Conservation (phyloP, 371 early-diverging fungal genomes). For the Globomyces sp. region DNA sequence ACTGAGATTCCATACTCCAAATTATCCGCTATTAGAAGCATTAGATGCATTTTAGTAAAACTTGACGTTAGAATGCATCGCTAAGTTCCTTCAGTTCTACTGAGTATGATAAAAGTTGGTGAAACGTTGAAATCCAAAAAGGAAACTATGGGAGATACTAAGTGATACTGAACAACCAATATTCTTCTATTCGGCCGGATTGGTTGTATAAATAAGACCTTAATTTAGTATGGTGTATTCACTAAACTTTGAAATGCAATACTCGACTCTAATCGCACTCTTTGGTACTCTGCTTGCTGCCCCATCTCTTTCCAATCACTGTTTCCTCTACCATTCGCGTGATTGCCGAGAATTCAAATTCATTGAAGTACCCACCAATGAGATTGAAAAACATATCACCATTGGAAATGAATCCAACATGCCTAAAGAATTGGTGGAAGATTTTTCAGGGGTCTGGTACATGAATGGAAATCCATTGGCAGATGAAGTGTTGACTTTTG, state of each 20-base stretch:
- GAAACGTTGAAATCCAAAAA: too few relatives aligned
- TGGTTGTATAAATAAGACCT: too few relatives aligned
- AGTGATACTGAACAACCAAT: too few relatives aligned
- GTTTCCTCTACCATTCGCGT: conserved; percentile 21
- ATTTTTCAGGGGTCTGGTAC: conserved; percentile 19
- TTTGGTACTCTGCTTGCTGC: not conserved
- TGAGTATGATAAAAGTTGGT: too few relatives aligned
- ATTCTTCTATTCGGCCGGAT: too few relatives aligned
- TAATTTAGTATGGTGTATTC: too few relatives aligned
- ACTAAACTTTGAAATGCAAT: not conserved
- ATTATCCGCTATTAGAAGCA: too few relatives aligned
- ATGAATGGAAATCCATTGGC: conserved; percentile 25
- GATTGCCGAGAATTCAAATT: conserved; percentile 24
- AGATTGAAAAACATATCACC: conserved; percentile 15
- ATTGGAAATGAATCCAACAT: conserved; percentile 16
- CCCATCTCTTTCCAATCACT: not conserved
- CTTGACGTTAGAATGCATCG: too few relatives aligned
- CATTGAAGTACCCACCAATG: conserved; percentile 4
- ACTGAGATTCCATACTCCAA: too few relatives aligned
- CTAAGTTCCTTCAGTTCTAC: too few relatives aligned
- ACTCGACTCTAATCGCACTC: not conserved
- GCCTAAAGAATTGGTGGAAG: conserved; percentile 9
- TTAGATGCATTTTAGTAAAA: too few relatives aligned
- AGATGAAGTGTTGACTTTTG: conserved; percentile 22
- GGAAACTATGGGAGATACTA: too few relatives aligned